Evolutionary conservation across 768 basidiomycete genomes (phyloP).

Genomic region (Boletus fagicola): DNA sequence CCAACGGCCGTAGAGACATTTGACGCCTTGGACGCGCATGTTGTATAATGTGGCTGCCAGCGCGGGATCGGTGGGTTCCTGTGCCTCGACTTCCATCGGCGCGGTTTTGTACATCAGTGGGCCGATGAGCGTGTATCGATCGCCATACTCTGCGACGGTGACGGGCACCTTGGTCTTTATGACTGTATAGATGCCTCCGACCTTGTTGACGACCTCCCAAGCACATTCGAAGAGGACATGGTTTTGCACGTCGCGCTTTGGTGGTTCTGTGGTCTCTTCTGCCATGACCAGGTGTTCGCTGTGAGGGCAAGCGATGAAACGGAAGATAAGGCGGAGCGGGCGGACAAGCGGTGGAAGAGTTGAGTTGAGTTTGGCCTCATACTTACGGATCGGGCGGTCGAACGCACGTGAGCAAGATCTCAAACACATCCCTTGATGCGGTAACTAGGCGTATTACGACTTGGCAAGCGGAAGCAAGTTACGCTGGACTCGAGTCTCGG

Average conservation of each 20-base stretch:
- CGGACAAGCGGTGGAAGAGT: not conserved
- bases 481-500: not conserved
- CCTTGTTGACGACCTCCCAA: conserved; percentile 99
- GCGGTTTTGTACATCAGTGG: conserved; percentile 98
- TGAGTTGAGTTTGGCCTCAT: conserved; percentile 10
- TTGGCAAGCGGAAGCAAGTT: not conserved
- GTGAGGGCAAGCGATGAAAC: not conserved
- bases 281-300: conserved; percentile 18
- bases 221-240: conserved; percentile 91
- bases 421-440: conserved; percentile 14
- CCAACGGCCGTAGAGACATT: conserved; percentile 95
- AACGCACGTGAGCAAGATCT: conserved; percentile 22
- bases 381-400: conserved; percentile 2
- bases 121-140: conserved; percentile 93
- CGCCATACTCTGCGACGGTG: conserved; percentile 93
- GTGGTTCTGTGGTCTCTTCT: conserved; percentile 19
- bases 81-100: conserved; percentile 96
- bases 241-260: conserved; percentile 70
- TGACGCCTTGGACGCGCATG: conserved; percentile 90
- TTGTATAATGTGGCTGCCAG: conserved; percentile 71
- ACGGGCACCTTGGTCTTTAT: conserved; percentile 99
- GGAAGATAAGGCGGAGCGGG: not conserved
- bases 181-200: conserved; percentile 99
- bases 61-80: conserved; percentile 82
- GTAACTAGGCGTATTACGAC: conserved; percentile 17